phyloP scores from a whole-genome alignment of 805 yeast genomes.

The Saturnispora hagleri region DNA sequence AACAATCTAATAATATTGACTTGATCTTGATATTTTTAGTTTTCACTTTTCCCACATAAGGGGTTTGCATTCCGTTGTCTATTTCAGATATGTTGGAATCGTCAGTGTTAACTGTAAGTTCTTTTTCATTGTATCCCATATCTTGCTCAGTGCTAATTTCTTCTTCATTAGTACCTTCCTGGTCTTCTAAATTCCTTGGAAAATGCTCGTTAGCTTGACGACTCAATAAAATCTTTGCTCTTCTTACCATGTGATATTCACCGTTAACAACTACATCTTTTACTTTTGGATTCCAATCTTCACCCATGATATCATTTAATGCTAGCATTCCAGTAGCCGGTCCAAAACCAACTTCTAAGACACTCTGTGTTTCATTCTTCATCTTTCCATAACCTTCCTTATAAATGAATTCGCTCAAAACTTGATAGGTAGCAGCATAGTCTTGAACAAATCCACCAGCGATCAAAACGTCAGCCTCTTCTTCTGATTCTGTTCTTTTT shows the following conservation, averaged over 20 bases:
- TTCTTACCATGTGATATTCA: slow-evolving; percentile 57
- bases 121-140: background rate
- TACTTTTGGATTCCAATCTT: slow-evolving; percentile 45
- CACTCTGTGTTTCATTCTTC: slow-evolving; percentile 43
- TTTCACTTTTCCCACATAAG: slow-evolving; percentile 42
- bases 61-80: background rate
- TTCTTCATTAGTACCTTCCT: slow-evolving; percentile 31
- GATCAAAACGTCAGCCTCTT: slow-evolving; percentile 71
- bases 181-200: slow-evolving; percentile 26
- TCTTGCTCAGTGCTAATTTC: slow-evolving; percentile 10
- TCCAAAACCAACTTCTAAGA: slow-evolving; percentile 79
- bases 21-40: slow-evolving; percentile 44
- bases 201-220: slow-evolving; percentile 50
- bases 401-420: slow-evolving; percentile 53
- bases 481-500: slow-evolving; percentile 26
- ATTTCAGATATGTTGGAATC: background rate
- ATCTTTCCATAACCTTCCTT: slow-evolving; percentile 45
- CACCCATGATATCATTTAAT: slow-evolving; percentile 71
- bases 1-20: slow-evolving; percentile 45
- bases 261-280: slow-evolving; percentile 74
- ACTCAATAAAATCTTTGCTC: slow-evolving; percentile 70
- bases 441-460: slow-evolving; percentile 76
- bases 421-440: slow-evolving; percentile 61
- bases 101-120: background rate
- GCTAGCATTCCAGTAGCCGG: slow-evolving; percentile 92